Evolutionary conservation across 1,284 basidiomycete species (phyloP).

Genomic region (Sanghuangporus baumii): DNA sequence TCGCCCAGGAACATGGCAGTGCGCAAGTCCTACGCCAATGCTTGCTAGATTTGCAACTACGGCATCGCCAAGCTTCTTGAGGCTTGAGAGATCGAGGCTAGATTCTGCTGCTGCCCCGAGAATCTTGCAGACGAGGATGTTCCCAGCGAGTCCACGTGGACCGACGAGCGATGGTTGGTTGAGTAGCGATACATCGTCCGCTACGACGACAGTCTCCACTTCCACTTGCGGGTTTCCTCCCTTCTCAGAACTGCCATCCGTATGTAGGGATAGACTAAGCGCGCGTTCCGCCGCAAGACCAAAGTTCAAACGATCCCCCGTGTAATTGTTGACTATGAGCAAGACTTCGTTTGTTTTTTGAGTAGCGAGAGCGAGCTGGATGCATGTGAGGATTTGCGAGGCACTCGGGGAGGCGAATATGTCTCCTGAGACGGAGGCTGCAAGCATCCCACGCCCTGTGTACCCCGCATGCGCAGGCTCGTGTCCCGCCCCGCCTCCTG

Average conservation of each 20-base stretch:
- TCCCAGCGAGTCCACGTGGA: conserved; percentile 55
- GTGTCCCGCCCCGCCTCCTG: conserved; percentile 66
- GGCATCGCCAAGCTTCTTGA: conserved; percentile 44
- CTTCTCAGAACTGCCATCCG: conserved; percentile 13
- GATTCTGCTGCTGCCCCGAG: conserved; percentile 50
- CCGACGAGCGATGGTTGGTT: conserved; percentile 38
- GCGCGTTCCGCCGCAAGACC: conserved; percentile 63
- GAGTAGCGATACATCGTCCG: conserved; percentile 59
- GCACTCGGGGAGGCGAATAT: conserved; percentile 63
- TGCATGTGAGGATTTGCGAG: conserved; percentile 47
- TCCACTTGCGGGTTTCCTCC: conserved; percentile 26
- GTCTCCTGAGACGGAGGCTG: conserved; percentile 55
- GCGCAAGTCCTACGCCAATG: conserved; percentile 47
- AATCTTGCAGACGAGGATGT: conserved; percentile 66
- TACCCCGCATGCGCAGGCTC: conserved; percentile 63
- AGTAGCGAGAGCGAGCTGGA: conserved; percentile 39
- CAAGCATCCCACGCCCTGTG: conserved; percentile 56
- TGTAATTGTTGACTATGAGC: conserved; percentile 43
- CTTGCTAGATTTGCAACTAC: conserved; percentile 42
- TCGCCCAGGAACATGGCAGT: conserved; percentile 52
- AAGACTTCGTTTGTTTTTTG: conserved; percentile 29
- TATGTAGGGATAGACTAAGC: conserved; percentile 28
- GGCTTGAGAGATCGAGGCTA: conserved; percentile 39
- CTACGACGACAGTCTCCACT: conserved; percentile 54
- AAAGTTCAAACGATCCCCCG: conserved; percentile 64